Evolutionary conservation across 306 rosid genomes (phyloP).

Genomic region (Elaeagnus macrophylla): DNA sequence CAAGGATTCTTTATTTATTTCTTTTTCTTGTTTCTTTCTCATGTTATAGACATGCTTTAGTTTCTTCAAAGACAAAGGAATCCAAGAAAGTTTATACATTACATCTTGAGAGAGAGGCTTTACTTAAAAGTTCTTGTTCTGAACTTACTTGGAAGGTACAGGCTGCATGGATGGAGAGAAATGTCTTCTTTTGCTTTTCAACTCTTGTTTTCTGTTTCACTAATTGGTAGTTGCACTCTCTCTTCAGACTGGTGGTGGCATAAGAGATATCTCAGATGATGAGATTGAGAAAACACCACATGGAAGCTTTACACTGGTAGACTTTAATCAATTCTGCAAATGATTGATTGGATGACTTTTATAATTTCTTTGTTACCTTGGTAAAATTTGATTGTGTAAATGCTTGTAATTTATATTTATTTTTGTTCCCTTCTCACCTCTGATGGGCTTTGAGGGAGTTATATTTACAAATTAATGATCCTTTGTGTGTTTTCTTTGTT

Average conservation of each 20-base stretch:
- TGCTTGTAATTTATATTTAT: not conserved
- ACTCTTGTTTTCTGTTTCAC: not conserved
- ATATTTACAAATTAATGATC: not conserved
- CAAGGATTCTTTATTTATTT: not conserved
- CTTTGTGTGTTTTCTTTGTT: not conserved
- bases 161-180: not conserved
- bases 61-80: constrained; percentile 44
- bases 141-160: constrained; percentile 44
- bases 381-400: not conserved
- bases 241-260: constrained; percentile 41
- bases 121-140: constrained; percentile 30
- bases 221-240: constrained; percentile 1
- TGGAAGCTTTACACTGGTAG: constrained; percentile 56
- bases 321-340: not conserved
- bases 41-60: constrained; percentile 31
- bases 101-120: constrained; percentile 42
- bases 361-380: not conserved
- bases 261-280: constrained; percentile 27
- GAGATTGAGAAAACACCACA: constrained; percentile 28
- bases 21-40: not conserved
- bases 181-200: not conserved
- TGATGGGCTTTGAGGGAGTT: too few species aligned
- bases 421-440: not conserved
- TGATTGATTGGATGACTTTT: not conserved
- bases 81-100: constrained; percentile 37